Conservation (phyloP, 1,284 basidiomycete species). For the Leccinum variabile region DNA sequence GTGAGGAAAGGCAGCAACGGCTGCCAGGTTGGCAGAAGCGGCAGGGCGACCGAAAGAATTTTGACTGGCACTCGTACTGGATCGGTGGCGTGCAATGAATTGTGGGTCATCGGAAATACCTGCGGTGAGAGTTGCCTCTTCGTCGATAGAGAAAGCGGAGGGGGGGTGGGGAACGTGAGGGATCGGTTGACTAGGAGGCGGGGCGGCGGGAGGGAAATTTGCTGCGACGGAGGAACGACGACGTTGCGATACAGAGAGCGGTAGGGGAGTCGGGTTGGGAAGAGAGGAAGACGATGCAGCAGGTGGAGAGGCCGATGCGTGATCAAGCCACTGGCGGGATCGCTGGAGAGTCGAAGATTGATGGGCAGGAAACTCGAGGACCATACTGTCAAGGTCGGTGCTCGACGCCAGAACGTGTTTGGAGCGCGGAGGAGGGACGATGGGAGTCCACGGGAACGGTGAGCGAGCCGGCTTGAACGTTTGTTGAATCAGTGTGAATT, state of each 20-base stretch:
- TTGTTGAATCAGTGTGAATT: constrained; percentile 19
- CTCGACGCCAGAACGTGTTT: neutral
- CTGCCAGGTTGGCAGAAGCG: constrained; percentile 54
- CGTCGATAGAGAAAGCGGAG: constrained; percentile 29
- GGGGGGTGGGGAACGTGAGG: constrained; percentile 51
- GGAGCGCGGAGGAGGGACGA: neutral
- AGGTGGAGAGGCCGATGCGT: constrained; percentile 26
- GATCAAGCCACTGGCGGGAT: constrained; percentile 52
- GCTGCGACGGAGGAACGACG: constrained; percentile 70
- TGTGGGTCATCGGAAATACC: constrained; percentile 20
- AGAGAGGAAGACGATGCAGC: constrained; percentile 38
- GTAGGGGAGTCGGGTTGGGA: constrained; percentile 38
- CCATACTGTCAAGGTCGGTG: constrained; percentile 41
- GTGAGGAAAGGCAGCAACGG: constrained; percentile 62
- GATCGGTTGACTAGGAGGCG: constrained; percentile 74
- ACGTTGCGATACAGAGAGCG: constrained; percentile 42
- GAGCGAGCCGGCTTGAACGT: constrained; percentile 8
- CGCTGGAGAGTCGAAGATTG: constrained; percentile 40
- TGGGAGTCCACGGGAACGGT: constrained; percentile 10
- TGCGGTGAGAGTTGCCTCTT: constrained; percentile 14
- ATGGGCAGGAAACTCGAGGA: constrained; percentile 51
- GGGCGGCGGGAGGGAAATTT: constrained; percentile 60
- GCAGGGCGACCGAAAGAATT: constrained; percentile 47
- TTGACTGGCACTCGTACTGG: constrained; percentile 36
- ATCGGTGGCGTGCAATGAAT: constrained; percentile 25